A percentile compares a stretch with the other conserved stretches of the same genome.
Conservation (phyloP, 2,329 filamentous ascomycete species). For the Scedosporium dehoogii region DNA sequence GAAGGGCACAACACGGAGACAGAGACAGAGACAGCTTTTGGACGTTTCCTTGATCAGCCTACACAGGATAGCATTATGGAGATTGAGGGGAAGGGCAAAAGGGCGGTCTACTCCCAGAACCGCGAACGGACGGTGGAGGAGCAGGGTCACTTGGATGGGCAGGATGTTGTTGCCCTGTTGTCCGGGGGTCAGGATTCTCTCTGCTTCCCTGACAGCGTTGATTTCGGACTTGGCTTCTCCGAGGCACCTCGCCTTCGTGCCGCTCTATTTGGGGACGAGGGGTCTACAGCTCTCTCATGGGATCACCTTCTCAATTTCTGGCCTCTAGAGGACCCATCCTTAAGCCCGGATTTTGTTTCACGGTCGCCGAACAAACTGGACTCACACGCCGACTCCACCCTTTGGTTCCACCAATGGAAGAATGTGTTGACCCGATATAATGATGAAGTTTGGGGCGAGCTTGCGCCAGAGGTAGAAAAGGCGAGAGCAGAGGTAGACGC, state of each 20-base stretch:
- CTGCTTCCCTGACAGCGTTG: conserved; percentile 13
- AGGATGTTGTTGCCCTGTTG: conserved; percentile 28
- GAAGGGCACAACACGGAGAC: not conserved
- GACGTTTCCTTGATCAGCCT: not conserved
- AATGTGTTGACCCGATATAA: conserved; percentile 46
- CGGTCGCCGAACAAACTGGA: conserved; percentile 7
- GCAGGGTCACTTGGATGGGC: conserved; percentile 26
- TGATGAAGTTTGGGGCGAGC: conserved; percentile 60
- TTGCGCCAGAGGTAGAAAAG: conserved; percentile 44
- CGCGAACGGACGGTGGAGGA: conserved; percentile 17
- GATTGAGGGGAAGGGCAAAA: conserved; percentile 10
- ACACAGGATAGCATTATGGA: conserved; percentile 4
- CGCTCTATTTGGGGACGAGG: conserved; percentile 1
- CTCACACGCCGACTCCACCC: conserved; percentile 14
- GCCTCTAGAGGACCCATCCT: conserved; percentile 27
- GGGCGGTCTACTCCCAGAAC: conserved; percentile 10
- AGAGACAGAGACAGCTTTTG: not conserved
- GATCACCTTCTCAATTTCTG: conserved; percentile 40
- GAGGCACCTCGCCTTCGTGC: conserved; percentile 5
- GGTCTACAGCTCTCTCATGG: conserved; percentile 20
- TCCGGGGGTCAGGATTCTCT: conserved; percentile 24
- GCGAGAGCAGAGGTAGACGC: conserved; percentile 46
- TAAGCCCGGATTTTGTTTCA: conserved; percentile 12
- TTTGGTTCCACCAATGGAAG: conserved; percentile 47
- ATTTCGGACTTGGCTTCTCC: conserved; percentile 3